phyloP scores from a whole-genome alignment of 1,139 yeast species.

The Debaryomyces subglobosus region DNA sequence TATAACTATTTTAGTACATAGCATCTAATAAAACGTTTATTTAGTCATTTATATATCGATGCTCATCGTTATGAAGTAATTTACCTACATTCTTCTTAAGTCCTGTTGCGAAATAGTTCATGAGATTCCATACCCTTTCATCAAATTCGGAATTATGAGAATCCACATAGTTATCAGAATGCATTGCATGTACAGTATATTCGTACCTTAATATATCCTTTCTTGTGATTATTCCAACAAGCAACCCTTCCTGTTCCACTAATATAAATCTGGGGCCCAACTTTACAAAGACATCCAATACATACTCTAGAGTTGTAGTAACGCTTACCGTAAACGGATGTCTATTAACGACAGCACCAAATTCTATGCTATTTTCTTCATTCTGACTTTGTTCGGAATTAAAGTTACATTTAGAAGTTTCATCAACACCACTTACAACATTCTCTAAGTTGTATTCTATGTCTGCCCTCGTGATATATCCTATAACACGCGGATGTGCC shows the following conservation, averaged over 20 bases:
- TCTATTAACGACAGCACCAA: constrained; percentile 50
- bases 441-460: constrained; percentile 27
- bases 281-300: constrained; percentile 71
- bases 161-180: constrained; percentile 16
- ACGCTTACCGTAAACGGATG: constrained; percentile 68
- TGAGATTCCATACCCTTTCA: constrained; percentile 40
- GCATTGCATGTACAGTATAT: constrained; percentile 32
- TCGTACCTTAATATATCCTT: constrained; percentile 68
- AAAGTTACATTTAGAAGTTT: constrained; percentile 24
- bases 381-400: constrained; percentile 10
- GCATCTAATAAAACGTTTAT: constrained; percentile 1
- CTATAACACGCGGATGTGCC: constrained; percentile 34
- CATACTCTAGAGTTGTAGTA: constrained; percentile 59
- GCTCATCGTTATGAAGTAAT: constrained; percentile 35
- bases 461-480: constrained; percentile 41
- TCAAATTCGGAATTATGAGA: constrained; percentile 30
- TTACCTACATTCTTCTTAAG: constrained; percentile 31
- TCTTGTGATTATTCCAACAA: constrained; percentile 66
- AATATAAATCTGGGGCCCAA: constrained; percentile 79
- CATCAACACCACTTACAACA: constrained; percentile 18
- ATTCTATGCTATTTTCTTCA: constrained; percentile 28
- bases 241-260: constrained; percentile 54
- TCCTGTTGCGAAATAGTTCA: constrained; percentile 27
- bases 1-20: not conserved
- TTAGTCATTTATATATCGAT: constrained; percentile 17